These are phyloP conservation scores for Phytophthora colocasiae DNA, from an alignment of 352 stramenopile genomes.

Conservation along the genomic window DNA sequence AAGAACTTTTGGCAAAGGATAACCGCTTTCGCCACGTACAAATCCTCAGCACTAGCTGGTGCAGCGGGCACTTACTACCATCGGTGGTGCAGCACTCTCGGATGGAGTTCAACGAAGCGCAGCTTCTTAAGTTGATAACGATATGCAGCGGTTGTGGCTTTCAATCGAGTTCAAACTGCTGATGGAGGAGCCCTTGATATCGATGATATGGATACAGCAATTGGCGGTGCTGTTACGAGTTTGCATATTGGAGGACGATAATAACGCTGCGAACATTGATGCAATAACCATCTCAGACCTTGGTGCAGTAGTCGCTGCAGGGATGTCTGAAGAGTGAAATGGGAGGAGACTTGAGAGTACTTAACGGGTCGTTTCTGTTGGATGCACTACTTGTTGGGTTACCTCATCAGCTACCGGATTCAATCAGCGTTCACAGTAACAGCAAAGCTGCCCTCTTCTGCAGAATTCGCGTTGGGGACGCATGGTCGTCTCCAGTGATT, in stretches of 20 bases:
- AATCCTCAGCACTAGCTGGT: constrained; percentile 52
- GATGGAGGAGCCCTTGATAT: constrained; percentile 31
- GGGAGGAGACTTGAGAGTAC: constrained; percentile 48
- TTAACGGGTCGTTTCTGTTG: constrained; percentile 62
- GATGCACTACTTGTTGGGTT: constrained; percentile 41
- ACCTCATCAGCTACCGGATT: constrained; percentile 25
- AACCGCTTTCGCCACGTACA: constrained; percentile 48
- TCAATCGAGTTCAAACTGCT: constrained; percentile 32
- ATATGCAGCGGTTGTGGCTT: constrained; percentile 42
- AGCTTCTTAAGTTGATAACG: constrained; percentile 54
- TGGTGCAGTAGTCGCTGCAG: constrained; percentile 59
- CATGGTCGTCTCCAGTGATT: constrained; percentile 50
- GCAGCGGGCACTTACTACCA: constrained; percentile 71
- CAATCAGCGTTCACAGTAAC: constrained; percentile 24
- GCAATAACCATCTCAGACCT: constrained; percentile 50
- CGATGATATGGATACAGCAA: constrained; percentile 35
- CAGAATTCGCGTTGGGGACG: constrained; percentile 48
- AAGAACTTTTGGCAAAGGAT: constrained; percentile 33
- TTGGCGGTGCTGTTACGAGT: constrained; percentile 59
- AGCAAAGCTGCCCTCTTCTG: constrained; percentile 34
- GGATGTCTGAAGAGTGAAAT: constrained; percentile 39
- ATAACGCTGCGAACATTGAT: constrained; percentile 37
- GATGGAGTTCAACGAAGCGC: constrained; percentile 56
- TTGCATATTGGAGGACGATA: constrained; percentile 42
- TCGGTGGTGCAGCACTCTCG: constrained; percentile 56